These are phyloP conservation scores for Xerocomus amazonicus DNA, from an alignment of 1,284 basidiomycete species.

Conservation along the genomic window DNA sequence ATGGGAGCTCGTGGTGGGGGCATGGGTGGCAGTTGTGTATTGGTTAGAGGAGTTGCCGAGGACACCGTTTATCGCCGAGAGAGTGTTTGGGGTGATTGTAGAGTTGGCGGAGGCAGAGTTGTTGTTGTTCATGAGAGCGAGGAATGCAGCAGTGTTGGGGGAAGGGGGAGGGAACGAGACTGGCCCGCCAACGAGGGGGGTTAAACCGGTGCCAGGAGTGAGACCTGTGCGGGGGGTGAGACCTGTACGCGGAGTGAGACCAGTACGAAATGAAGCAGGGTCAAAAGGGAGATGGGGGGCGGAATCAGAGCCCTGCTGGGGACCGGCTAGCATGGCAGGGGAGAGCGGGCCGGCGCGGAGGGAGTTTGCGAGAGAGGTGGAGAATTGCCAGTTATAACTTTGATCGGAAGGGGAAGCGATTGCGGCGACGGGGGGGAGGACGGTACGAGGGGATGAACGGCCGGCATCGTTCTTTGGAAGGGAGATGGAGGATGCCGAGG, in stretches of 20 bases:
- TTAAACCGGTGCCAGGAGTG: conserved; percentile 74
- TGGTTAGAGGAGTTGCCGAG: conserved; percentile 41
- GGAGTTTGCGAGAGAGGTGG: conserved; percentile 62
- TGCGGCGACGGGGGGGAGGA: conserved; percentile 83
- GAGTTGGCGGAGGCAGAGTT: conserved; percentile 55
- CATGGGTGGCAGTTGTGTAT: conserved; percentile 28
- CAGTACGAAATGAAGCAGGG: conserved; percentile 73
- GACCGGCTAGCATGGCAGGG: conserved; percentile 93
- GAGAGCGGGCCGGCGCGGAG: conserved; percentile 89
- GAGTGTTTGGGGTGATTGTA: conserved; percentile 89
- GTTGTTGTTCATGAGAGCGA: conserved; percentile 84
- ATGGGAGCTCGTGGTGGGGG: conserved; percentile 30
- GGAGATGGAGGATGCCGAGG: conserved; percentile 30
- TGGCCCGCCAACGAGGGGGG: conserved; percentile 77
- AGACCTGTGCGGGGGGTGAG: conserved; percentile 86
- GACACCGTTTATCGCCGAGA: conserved; percentile 77
- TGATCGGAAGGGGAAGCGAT: conserved; percentile 82
- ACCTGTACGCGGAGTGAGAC: conserved; percentile 71
- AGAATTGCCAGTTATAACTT: conserved; percentile 72
- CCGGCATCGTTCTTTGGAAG: conserved; percentile 36
- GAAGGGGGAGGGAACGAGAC: conserved; percentile 80
- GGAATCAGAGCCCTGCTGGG: conserved; percentile 45
- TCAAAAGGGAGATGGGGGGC: conserved; percentile 60
- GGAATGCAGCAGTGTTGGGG: conserved; percentile 89
- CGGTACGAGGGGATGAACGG: conserved; percentile 47